Conservation (phyloP, 2,329 filamentous ascomycete species). For the Fusarium staphyleae region DNA sequence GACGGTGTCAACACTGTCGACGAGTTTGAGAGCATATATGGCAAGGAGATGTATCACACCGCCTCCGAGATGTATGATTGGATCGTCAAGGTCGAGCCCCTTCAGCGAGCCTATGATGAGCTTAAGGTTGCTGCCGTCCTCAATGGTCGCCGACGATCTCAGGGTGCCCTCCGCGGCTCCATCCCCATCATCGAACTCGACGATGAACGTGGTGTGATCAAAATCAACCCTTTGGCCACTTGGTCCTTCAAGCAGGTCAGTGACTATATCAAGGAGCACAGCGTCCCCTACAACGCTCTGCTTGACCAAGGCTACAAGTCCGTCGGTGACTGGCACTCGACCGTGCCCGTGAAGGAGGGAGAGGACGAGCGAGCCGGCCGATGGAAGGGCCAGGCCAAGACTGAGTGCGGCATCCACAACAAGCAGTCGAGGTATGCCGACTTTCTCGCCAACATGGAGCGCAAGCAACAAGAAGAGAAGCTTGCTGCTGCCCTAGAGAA, state of each 20-base stretch:
- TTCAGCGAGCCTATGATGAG: slow-evolving; percentile 87
- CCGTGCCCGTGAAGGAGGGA: slow-evolving; percentile 83
- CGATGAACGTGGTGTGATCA: slow-evolving; percentile 85
- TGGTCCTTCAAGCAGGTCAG: slow-evolving; percentile 93
- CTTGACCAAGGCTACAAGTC: slow-evolving; percentile 97
- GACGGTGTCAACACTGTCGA: slow-evolving; percentile 73
- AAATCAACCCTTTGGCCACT: slow-evolving; percentile 96
- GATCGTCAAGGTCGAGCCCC: slow-evolving; percentile 96
- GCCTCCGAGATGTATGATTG: slow-evolving; percentile 94
- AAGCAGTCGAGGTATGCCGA: slow-evolving; percentile 92
- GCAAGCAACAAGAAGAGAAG: slow-evolving; percentile 64
- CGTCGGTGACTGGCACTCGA: slow-evolving; percentile 98
- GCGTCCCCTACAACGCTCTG: slow-evolving; percentile 92
- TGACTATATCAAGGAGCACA: slow-evolving; percentile 82
- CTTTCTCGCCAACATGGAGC: slow-evolving; percentile 77
- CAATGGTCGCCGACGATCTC: slow-evolving; percentile 88
- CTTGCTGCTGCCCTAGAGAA: slow-evolving; percentile 42
- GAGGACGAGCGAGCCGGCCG: slow-evolving; percentile 96
- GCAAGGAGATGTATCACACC: slow-evolving; percentile 82
- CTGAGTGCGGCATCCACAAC: slow-evolving; percentile 99
- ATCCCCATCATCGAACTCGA: slow-evolving; percentile 93
- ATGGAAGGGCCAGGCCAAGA: slow-evolving; percentile 97
- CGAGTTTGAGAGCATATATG: slow-evolving; percentile 84
- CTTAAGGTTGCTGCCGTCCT: slow-evolving; percentile 89
- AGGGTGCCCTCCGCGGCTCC: slow-evolving; percentile 89